Evolutionary conservation across 116 monocot species (phyloP).

Genomic region (Zostera marina): DNA sequence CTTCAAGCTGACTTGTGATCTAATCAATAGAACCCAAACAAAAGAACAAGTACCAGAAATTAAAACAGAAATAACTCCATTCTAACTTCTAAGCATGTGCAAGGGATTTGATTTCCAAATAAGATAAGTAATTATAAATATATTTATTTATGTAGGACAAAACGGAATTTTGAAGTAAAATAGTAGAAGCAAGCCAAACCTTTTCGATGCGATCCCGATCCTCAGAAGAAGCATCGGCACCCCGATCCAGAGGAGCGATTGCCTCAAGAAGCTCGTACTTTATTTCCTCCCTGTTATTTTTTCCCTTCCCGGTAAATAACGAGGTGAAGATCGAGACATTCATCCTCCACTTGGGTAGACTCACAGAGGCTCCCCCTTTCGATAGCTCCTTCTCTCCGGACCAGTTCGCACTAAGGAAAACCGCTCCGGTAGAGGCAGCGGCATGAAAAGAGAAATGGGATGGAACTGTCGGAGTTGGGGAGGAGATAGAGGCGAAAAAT

Average conservation of each 20-base stretch:
- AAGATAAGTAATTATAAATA: background rate
- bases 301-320: slow-evolving; percentile 29
- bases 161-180: background rate
- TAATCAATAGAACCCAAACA: slow-evolving; percentile 11
- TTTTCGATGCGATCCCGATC: slow-evolving; percentile 58
- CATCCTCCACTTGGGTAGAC: slow-evolving; percentile 32
- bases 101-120: background rate
- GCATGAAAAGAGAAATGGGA: background rate
- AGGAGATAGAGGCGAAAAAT: background rate
- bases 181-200: slow-evolving; percentile 15
- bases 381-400: background rate
- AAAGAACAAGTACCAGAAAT: background rate
- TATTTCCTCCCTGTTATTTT: slow-evolving; percentile 35
- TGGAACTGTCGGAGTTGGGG: background rate
- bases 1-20: slow-evolving; percentile 66
- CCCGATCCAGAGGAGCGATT: slow-evolving; percentile 73
- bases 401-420: background rate
- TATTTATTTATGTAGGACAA: too few relatives aligned
- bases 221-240: slow-evolving; percentile 53
- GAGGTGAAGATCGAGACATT: slow-evolving; percentile 59
- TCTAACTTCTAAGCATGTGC: background rate
- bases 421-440: background rate
- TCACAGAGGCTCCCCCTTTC: background rate
- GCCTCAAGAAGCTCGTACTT: slow-evolving; percentile 78
- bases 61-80: background rate